A percentile compares a stretch with the other conserved stretches of the same genome.
Conservation (phyloP, 805 yeast genomes). For the Candida rishiriensis region DNA sequence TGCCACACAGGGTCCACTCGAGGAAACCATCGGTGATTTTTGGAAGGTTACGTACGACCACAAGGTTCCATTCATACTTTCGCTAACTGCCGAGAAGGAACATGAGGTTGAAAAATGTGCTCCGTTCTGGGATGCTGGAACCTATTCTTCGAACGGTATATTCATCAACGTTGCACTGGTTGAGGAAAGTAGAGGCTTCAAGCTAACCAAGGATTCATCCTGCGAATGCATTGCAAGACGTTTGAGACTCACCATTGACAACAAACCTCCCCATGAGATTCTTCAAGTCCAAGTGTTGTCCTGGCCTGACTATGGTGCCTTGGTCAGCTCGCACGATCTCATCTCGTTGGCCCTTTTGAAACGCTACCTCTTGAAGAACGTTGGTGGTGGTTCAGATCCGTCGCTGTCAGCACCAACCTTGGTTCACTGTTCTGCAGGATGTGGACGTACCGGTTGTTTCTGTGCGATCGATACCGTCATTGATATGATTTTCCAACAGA, state of each 20-base stretch:
- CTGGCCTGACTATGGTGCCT: conserved; percentile 83
- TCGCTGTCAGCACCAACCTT: conserved; percentile 43
- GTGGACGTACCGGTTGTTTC: conserved; percentile 93
- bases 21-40: conserved; percentile 72
- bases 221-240: conserved; percentile 35
- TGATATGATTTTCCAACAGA: conserved; percentile 29
- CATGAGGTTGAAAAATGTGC: conserved; percentile 77
- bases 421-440: conserved; percentile 95
- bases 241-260: conserved; percentile 37
- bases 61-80: conserved; percentile 59
- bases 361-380: conserved; percentile 16
- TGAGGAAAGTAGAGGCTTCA: conserved; percentile 24
- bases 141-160: conserved; percentile 32
- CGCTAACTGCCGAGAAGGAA: conserved; percentile 73
- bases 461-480: conserved; percentile 63
- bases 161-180: conserved; percentile 21
- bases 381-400: conserved; percentile 1
- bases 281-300: conserved; percentile 70
- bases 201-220: conserved; percentile 18
- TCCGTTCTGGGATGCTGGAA: conserved; percentile 72
- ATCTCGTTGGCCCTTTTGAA: conserved; percentile 46
- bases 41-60: conserved; percentile 74
- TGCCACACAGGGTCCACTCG: conserved; percentile 88
- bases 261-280: conserved; percentile 38
- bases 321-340: conserved; percentile 52